Base-by-base conservation (phyloP, 306 rosid genomes). In the Carpinus fangiana region DNA sequence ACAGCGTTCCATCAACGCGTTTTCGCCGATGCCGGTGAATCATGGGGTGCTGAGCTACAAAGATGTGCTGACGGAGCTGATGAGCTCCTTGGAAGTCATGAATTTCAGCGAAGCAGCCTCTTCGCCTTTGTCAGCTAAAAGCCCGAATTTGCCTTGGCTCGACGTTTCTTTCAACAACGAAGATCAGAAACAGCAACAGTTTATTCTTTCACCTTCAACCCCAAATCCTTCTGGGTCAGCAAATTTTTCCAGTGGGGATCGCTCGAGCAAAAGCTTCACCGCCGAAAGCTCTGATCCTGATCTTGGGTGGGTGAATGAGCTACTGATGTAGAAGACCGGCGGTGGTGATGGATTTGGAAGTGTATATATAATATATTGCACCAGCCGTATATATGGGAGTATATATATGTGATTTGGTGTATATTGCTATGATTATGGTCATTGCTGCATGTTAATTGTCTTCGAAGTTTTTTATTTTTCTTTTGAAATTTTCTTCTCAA, bases 301-400 rank as follows among this genome's bases (percentile, higher is more conserved):
- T 89, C 85, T 95, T 9, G 97, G 93, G 21, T 95, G 98, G 98
- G 92, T 95, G 23, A 88, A 95, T 75, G 98, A 95, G 12, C 88
- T 95, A 68, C 82, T 95, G 75, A 92, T 84, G 97, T 92, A 91
- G 82, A 41, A 47, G 53, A 17, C 55, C 7, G 23, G 20, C 13
- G 55, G 82, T 20, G 38, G 72, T 52, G 51, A 48, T 36, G 34
- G 68, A 55, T 76, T 51, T 21, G 34, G 66, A 88, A 83, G 71
- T 91, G 91, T 88, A 84, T 14, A 88, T 88, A 88, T 81, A 87
- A 84, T 14, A 88, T 88, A 88, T 81, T 79, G 88, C 76, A 80
- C 54, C 81, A 75, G 69, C 70, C 76, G 66, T 77, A 73, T 69
- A 34, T 48, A 55, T 13, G 41, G 6, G 41, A 45, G 59, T 76